Evolutionary conservation across 352 stramenopile genomes (phyloP), one percentile per base, ranked within the genome.

Genomic region (Phytophthora sp.): DNA sequence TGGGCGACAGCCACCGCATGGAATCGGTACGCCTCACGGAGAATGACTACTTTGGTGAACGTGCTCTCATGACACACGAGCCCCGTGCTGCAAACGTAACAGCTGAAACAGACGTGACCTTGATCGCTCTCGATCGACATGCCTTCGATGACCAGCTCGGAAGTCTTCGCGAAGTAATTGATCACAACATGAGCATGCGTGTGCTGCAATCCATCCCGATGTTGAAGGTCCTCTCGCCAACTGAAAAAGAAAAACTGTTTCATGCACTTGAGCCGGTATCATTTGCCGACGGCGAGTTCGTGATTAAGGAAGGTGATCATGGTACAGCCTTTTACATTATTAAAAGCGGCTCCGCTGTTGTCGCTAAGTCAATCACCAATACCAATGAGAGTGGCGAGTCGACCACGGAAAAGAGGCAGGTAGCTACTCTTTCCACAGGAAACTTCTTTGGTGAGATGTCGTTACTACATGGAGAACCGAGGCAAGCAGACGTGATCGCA

Each of bases 111-210:
- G 75, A 87, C 31, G 82, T 89, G 37, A 79, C 76, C 10, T 62
- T 83, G 12, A 88, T 98, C 50, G 88, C 82, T 15, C 76, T 99
- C 32, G 91, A 97, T 64, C 85, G 92, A 28, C 89, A 98, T 54
- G 93, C 96, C 10, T 99, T 99, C 60, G 85, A 97, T 59, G 80
- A 93, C 38, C 89, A 97, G 34, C 69, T 99, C 17, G 96, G 96
- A 20, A 88, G 94, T 54, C 70, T 99, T 20, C 73, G 94, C n/a
- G 88, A 92, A 53, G 78, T 98, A 8, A 87, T 98, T 27, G 82
- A 97, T 28, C 74, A 87, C 62, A 97, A 98, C 60, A 84, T 89
- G 74, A 88, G 77, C 51, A 87, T 92, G 62, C 78, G 83, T 10
- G 81, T 92, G 45, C 65, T 92, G n/a, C 81, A 88, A 49, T 80